phyloP scores from a whole-genome alignment of 2,329 filamentous ascomycete genomes.

The Alternaria sp. region DNA sequence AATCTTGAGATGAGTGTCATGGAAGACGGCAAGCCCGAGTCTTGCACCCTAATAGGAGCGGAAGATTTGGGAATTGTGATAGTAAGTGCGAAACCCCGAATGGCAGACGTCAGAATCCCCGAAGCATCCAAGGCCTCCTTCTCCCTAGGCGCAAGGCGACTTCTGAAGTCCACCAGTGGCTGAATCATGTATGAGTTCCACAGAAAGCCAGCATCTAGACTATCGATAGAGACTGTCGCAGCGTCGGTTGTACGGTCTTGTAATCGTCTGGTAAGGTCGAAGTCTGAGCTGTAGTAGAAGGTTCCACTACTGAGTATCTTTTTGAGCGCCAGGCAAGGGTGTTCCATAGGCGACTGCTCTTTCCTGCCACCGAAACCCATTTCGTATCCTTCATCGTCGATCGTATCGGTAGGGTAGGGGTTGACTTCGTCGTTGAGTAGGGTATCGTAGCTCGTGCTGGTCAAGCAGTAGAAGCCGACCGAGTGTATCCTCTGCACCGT shows the following conservation, averaged over 20 bases:
- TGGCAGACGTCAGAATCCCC: slow-evolving; percentile 88
- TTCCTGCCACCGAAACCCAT: slow-evolving; percentile 63
- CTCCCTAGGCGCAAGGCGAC: slow-evolving; percentile 77
- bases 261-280: slow-evolving; percentile 91
- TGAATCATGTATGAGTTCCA: slow-evolving; percentile 99
- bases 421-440: slow-evolving; percentile 68
- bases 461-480: slow-evolving; percentile 93
- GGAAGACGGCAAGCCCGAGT: slow-evolving; percentile 78
- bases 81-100: slow-evolving; percentile 89
- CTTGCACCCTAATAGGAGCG: slow-evolving; percentile 72
- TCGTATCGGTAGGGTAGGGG: slow-evolving; percentile 62
- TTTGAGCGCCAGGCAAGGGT: slow-evolving; percentile 88
- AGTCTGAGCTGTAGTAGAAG: slow-evolving; percentile 99
- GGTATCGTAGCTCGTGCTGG: slow-evolving; percentile 84
- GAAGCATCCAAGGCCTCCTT: slow-evolving; percentile 83
- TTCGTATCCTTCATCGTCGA: slow-evolving; percentile 63
- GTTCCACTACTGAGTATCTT: slow-evolving; percentile 92
- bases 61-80: slow-evolving; percentile 81
- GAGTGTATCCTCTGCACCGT: slow-evolving; percentile 85
- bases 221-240: slow-evolving; percentile 86
- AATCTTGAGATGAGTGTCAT: slow-evolving; percentile 91
- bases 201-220: slow-evolving; percentile 88
- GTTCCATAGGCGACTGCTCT: slow-evolving; percentile 76
- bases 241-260: slow-evolving; percentile 86
- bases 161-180: slow-evolving; percentile 88